Conservation (phyloP, 257 asterid species). For the Capsicum pubescens region DNA sequence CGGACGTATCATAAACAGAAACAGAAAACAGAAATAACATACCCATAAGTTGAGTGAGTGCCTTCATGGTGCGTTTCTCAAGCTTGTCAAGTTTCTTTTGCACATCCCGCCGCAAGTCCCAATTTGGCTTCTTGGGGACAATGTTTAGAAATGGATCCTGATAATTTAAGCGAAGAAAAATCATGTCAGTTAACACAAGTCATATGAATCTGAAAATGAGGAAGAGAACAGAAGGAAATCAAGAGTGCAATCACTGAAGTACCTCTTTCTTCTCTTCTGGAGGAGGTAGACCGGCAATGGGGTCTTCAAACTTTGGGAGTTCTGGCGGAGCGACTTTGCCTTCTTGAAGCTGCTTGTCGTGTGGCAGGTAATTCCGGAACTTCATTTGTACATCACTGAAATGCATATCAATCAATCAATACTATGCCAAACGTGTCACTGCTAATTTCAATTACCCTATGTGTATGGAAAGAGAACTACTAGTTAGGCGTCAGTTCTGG, state of each 20-base stretch:
- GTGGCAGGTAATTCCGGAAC: conserved; percentile 96
- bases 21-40: conserved; percentile 30
- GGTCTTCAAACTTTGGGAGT: conserved; percentile 90
- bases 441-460: neutral
- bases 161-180: conserved; percentile 17
- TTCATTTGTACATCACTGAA: conserved; percentile 73
- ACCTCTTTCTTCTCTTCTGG: conserved; percentile 87
- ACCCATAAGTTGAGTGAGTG: conserved; percentile 78
- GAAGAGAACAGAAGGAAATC: neutral
- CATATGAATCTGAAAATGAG: neutral
- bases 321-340: conserved; percentile 90
- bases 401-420: conserved; percentile 2
- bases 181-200: neutral
- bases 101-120: conserved; percentile 96
- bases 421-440: neutral
- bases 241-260: conserved; percentile 8
- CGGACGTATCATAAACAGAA: conserved; percentile 19
- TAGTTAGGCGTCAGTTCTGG: neutral
- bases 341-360: conserved; percentile 94
- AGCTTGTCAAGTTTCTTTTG: conserved; percentile 94
- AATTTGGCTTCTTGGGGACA: conserved; percentile 97
- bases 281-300: conserved; percentile 63
- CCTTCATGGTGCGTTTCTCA: conserved; percentile 88
- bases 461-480: no score
- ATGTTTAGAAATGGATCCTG: conserved; percentile 94